Evolutionary conservation across 768 basidiomycete species (phyloP).

Genomic region (Phlebiopsis gigantea): DNA sequence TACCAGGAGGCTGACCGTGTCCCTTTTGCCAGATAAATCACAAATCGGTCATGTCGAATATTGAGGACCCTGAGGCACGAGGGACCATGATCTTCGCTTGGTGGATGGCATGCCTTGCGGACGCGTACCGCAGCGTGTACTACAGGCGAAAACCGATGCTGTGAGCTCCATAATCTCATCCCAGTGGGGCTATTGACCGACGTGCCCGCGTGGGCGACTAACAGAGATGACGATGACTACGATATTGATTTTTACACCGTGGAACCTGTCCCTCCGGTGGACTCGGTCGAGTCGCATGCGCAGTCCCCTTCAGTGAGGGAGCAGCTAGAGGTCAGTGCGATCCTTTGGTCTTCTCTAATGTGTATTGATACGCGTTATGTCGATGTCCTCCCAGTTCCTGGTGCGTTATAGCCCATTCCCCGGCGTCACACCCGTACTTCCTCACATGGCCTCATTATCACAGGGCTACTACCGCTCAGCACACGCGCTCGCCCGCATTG

Average conservation of each 20-base stretch:
- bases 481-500: constrained; percentile 77
- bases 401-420: constrained; percentile 9
- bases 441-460: constrained; percentile 11
- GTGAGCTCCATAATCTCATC: constrained; percentile 28
- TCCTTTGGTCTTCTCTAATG: background rate
- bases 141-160: constrained; percentile 82
- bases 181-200: background rate
- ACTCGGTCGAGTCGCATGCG: constrained; percentile 22
- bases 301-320: constrained; percentile 63
- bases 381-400: constrained; percentile 2
- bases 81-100: constrained; percentile 89
- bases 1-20: constrained; percentile 2
- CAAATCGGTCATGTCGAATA: constrained; percentile 69
- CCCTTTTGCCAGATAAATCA: constrained; percentile 64
- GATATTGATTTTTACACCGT: constrained; percentile 85
- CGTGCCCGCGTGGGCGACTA: background rate
- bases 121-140: constrained; percentile 79
- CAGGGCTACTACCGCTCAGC: constrained; percentile 84
- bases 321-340: constrained; percentile 62
- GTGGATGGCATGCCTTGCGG: constrained; percentile 88
- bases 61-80: constrained; percentile 68
- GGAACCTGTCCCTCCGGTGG: constrained; percentile 44
- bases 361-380: background rate
- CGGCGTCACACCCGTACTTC: constrained; percentile 3
- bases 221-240: constrained; percentile 79